These are phyloP conservation scores for Petunia hybrid DNA, from an alignment of 305 asterid genomes.

Conservation along the genomic window DNA sequence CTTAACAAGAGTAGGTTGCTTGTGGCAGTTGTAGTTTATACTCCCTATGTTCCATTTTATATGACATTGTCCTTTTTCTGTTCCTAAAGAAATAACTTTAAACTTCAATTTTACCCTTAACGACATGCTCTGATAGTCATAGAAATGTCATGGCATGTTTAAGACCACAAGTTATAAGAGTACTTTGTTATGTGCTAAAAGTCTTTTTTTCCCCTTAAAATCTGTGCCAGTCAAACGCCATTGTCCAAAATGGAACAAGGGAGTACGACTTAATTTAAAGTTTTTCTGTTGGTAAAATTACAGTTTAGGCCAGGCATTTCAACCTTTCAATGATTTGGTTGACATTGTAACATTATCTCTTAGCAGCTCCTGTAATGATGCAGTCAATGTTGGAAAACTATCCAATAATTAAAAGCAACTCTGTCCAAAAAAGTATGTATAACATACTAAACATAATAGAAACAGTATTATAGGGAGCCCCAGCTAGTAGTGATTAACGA, in stretches of 20 bases:
- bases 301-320: background rate
- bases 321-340: background rate
- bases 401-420: background rate
- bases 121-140: too few species aligned
- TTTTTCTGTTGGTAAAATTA: background rate
- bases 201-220: too few species aligned
- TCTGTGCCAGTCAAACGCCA: too few species aligned
- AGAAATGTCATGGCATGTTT: too few species aligned
- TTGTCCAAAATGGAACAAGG: too few species aligned
- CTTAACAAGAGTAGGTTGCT: background rate
- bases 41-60: too few species aligned
- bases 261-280: too few species aligned
- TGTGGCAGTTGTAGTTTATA: background rate
- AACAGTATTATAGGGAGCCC: background rate
- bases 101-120: too few species aligned
- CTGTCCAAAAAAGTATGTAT: background rate
- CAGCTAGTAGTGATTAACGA: background rate
- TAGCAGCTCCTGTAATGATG: background rate
- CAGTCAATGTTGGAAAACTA: background rate
- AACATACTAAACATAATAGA: background rate
- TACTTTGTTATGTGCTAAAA: too few species aligned
- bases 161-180: too few species aligned
- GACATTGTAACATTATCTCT: background rate
- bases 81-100: too few species aligned
- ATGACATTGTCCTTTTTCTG: too few species aligned